Evolutionary conservation across 768 basidiomycete species (phyloP), one percentile per base, ranked within the genome.

Genomic region (Rhizopogon sp.): DNA sequence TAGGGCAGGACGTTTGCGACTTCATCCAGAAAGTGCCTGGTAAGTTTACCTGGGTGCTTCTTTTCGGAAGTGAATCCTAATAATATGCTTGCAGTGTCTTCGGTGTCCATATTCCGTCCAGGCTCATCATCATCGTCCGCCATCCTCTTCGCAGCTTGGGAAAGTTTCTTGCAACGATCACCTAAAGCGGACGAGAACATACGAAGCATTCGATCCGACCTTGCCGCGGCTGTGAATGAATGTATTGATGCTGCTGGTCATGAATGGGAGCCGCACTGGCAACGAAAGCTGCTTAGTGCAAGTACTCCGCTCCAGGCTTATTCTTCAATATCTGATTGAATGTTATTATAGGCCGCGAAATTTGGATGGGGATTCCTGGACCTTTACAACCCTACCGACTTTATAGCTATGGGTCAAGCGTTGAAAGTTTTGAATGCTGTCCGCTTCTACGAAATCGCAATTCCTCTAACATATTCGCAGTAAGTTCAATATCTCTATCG

Each of bases 291-390:
- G 45, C 76, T 98, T 17, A 90, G 85, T 66, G 94, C 93, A 57
- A 61, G 79, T 66, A 39, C 56, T 33, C 39, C 22, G 55, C 52
- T 47, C 40, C 46, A 17, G 20, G 13, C 10, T 31, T 3, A 22
- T 17, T 35, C 14, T 16, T 37, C 33, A 22, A 16, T 39, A 31
- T 37, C 53, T 44, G 13, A 45, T 46, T 31, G 41, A 17, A 40
- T 20, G 46, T 17, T 55, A 17, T 25, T 58, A 0, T 60, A 96
- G 91, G 93, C 95, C n/a, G 96, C 96, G 7, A 94, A 94, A 66
- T 98, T 96, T 64, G 97, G 96, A 1, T 83, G 93, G 57, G 88
- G 92, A 0, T 99, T 94, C 66, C 71, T 99, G 59, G 97, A 98
- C 66, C 78, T 93, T 28, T 90, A 93, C 65, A 90, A 98, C 66